Evolutionary conservation across 2,329 filamentous ascomycete genomes (phyloP).

Genomic region (Endocalyx cinctus): DNA sequence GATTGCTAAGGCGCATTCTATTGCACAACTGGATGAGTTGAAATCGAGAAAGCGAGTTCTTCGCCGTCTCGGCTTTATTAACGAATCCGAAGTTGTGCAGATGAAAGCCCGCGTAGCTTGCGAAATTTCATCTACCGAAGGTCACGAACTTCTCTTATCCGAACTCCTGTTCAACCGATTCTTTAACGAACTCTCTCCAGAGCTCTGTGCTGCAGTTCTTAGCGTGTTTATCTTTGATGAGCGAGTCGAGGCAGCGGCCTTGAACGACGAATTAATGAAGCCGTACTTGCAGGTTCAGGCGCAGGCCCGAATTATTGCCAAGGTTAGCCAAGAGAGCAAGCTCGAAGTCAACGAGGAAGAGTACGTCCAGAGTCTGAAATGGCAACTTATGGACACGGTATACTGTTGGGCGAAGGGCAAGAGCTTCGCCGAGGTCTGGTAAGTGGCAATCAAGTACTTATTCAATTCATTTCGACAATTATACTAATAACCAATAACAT

Average conservation of each 20-base stretch:
- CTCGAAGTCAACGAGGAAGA: slow-evolving; percentile 91
- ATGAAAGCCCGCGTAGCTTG: slow-evolving; percentile 96
- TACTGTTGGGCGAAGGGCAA: slow-evolving; percentile 86
- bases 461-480: no score
- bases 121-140: slow-evolving; percentile 87
- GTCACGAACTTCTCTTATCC: slow-evolving; percentile 87
- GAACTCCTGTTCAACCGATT: slow-evolving; percentile 95
- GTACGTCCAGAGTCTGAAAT: slow-evolving; percentile 85
- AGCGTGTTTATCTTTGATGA: slow-evolving; percentile 98
- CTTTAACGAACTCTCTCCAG: slow-evolving; percentile 91
- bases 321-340: slow-evolving; percentile 93
- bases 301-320: slow-evolving; percentile 83
- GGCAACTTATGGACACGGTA: slow-evolving; percentile 95
- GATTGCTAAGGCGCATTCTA: slow-evolving; percentile 77
- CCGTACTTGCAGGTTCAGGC: slow-evolving; percentile 81
- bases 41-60: slow-evolving; percentile 95
- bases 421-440: slow-evolving; percentile 93
- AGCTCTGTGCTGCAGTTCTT: slow-evolving; percentile 79
- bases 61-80: slow-evolving; percentile 90
- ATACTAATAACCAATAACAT: slow-evolving; percentile 9
- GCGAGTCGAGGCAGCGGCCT: slow-evolving; percentile 72
- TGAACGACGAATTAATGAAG: slow-evolving; percentile 82
- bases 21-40: slow-evolving; percentile 91
- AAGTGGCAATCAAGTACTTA: slow-evolving; percentile 36
- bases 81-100: slow-evolving; percentile 91